These are phyloP conservation scores for Hyphodiscus sp. DNA, from an alignment of 2,329 filamentous ascomycete genomes.

Conservation along the genomic window DNA sequence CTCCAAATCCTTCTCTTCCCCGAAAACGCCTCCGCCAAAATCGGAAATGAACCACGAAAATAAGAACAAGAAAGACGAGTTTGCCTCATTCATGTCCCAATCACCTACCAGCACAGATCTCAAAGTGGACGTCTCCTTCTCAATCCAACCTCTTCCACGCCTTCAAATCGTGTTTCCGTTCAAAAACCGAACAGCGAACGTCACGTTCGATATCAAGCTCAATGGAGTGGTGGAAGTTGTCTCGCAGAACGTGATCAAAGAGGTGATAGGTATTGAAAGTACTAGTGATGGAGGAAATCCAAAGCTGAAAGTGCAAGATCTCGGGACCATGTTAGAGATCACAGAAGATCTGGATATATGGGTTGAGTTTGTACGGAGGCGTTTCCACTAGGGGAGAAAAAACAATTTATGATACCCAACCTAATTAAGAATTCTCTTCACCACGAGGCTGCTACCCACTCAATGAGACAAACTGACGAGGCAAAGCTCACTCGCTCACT, in stretches of 20 bases:
- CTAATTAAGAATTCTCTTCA: too few relatives aligned
- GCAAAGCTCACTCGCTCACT: not conserved
- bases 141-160: conserved; percentile 24
- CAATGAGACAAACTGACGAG: not conserved
- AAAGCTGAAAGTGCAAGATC: conserved; percentile 13
- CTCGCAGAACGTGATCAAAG: conserved; percentile 24
- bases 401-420: too few relatives aligned
- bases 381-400: conserved; percentile 15
- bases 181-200: conserved; percentile 22
- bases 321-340: conserved; percentile 39
- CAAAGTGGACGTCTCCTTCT: conserved; percentile 25
- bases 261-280: conserved; percentile 15
- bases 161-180: conserved; percentile 26
- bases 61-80: conserved; percentile 24
- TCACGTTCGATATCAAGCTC: conserved; percentile 26
- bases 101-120: conserved; percentile 1
- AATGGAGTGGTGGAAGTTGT: conserved; percentile 27
- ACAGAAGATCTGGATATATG: conserved; percentile 44
- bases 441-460: not conserved
- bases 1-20: conserved; percentile 49
- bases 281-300: not conserved
- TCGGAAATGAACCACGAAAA: conserved; percentile 3
- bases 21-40: conserved; percentile 4
- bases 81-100: conserved; percentile 25
- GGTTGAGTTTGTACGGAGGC: conserved; percentile 40